Conservation (phyloP, 495 filamentous ascomycete species). For the Annulohypoxylon nitens region DNA sequence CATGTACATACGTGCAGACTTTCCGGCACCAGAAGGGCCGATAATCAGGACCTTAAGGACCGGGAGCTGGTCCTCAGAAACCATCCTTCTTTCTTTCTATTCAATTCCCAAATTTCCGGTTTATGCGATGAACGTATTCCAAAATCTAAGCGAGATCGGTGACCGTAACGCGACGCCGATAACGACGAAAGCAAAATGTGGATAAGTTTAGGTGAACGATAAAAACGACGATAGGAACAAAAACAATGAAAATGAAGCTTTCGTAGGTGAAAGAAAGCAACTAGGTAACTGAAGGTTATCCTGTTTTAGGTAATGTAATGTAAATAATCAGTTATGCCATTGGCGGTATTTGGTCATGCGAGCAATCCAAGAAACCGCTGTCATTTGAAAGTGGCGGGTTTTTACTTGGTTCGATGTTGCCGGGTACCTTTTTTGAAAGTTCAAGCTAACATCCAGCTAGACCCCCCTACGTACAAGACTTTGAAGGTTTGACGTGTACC, state of each 20-base stretch:
- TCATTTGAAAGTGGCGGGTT: constrained; percentile 21
- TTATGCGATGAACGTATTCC: constrained; percentile 6
- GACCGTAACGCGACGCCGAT: not conserved
- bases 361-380: not conserved
- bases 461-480: constrained; percentile 4
- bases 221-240: not conserved
- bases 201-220: not conserved
- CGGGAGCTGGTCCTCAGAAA: constrained; percentile 63
- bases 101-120: not conserved
- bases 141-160: not conserved
- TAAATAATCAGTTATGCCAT: constrained; percentile 3
- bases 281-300: not conserved
- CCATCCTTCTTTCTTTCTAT: constrained; percentile 44
- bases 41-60: constrained; percentile 67
- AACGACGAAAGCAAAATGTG: constrained; percentile 10
- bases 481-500: constrained; percentile 16
- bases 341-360: constrained; percentile 32
- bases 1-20: constrained; percentile 64
- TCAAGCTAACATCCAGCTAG: constrained; percentile 16
- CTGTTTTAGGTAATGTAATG: constrained; percentile 20
- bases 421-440: constrained; percentile 10
- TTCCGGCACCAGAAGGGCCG: constrained; percentile 67
- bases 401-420: not conserved
- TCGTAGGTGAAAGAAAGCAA: constrained; percentile 10
- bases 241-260: constrained; percentile 8